phyloP scores from a whole-genome alignment of 805 yeast species.

The Starmerella stigmatis region DNA sequence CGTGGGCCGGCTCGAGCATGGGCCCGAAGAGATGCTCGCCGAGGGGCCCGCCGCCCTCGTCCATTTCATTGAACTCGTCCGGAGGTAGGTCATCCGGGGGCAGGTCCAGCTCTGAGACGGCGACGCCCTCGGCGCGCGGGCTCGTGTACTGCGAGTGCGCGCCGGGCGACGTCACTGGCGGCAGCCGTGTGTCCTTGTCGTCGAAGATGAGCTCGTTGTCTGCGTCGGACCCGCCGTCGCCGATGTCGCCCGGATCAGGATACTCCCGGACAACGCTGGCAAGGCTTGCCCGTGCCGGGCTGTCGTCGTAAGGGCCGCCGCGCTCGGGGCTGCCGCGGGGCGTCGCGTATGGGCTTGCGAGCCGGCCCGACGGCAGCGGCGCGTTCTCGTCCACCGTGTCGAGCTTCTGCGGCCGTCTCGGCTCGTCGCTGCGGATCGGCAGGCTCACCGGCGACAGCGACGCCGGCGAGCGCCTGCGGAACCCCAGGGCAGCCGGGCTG shows the following conservation, averaged over 20 bases:
- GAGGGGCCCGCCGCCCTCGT: background rate
- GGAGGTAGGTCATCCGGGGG: background rate
- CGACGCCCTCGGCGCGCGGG: slow-evolving; percentile 8
- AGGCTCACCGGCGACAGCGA: slow-evolving; percentile 17
- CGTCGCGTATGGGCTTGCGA: slow-evolving; percentile 1
- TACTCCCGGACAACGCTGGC: slow-evolving; percentile 1
- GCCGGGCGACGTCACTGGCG: slow-evolving; percentile 13
- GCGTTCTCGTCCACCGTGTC: slow-evolving; percentile 1
- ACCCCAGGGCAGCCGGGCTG: background rate
- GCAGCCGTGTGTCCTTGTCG: slow-evolving; percentile 15
- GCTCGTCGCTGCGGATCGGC: slow-evolving; percentile 8
- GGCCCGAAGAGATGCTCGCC: background rate
- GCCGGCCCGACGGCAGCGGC: background rate
- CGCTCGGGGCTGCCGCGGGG: background rate
- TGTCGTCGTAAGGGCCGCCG: slow-evolving; percentile 4
- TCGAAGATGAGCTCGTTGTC: slow-evolving; percentile 15
- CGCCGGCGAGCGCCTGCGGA: too few relatives aligned
- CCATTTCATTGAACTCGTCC: slow-evolving; percentile 4
- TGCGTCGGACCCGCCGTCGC: background rate
- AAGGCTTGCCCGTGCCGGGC: slow-evolving; percentile 2
- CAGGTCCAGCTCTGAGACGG: slow-evolving; percentile 7
- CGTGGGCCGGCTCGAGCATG: background rate
- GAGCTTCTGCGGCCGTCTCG: background rate
- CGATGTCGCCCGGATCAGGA: slow-evolving; percentile 1
- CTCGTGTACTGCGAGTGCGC: too few relatives aligned